Evolutionary conservation across 495 filamentous ascomycete genomes (phyloP).

Genomic region (Penicillium longicatenatum): DNA sequence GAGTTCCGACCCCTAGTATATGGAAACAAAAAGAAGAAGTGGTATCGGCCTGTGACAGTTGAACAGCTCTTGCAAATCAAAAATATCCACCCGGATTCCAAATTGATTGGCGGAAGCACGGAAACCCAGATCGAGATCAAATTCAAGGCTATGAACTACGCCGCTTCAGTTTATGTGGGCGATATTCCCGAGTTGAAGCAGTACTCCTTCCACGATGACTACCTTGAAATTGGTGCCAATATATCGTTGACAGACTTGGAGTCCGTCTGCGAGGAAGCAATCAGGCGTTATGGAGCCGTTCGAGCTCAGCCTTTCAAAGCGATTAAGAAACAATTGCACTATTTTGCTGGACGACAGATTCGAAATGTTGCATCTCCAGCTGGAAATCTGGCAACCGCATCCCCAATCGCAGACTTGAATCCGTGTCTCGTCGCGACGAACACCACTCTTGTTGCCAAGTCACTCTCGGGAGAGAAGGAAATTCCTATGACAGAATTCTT

Average conservation of each 20-base stretch:
- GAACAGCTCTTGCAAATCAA: constrained; percentile 92
- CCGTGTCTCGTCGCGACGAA: constrained; percentile 90
- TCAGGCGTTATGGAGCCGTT: constrained; percentile 74
- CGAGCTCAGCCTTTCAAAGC: constrained; percentile 63
- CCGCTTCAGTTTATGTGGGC: constrained; percentile 85
- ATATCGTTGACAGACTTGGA: constrained; percentile 79
- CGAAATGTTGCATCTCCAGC: constrained; percentile 95
- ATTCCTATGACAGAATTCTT: constrained; percentile 95
- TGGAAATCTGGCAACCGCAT: constrained; percentile 92
- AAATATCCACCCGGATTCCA: constrained; percentile 77
- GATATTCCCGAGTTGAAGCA: constrained; percentile 87
- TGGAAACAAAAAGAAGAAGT: constrained; percentile 92
- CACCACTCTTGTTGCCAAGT: constrained; percentile 77
- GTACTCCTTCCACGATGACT: constrained; percentile 75
- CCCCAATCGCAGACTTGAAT: constrained; percentile 95
- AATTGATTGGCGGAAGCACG: constrained; percentile 93
- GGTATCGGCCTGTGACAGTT: constrained; percentile 87
- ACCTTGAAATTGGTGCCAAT: constrained; percentile 88
- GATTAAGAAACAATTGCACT: constrained; percentile 58
- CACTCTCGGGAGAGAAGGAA: constrained; percentile 65
- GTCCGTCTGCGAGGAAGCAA: constrained; percentile 65
- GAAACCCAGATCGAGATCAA: constrained; percentile 99
- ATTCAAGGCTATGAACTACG: constrained; percentile 93
- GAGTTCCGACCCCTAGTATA: constrained; percentile 80
- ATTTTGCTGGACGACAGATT: constrained; percentile 96